Evolutionary conservation across 106 monocot genomes (phyloP).

Genomic region (Phalaenopsis equestris): DNA sequence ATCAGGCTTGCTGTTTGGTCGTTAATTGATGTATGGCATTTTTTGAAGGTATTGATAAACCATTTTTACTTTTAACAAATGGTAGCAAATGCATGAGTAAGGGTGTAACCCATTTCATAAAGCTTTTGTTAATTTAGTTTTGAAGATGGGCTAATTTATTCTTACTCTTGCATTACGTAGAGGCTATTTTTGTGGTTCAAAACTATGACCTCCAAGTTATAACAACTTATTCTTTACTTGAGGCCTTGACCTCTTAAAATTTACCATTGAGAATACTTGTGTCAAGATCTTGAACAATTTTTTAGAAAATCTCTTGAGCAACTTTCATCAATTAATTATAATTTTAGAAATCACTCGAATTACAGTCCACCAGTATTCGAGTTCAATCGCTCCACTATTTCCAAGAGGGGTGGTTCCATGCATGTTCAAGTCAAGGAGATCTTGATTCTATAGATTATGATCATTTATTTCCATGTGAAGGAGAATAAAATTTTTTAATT

Average conservation of each 20-base stretch:
- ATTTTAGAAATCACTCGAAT: no score
- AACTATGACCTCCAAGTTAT: background rate
- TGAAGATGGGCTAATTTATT: background rate
- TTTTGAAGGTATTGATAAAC: conserved; percentile 34
- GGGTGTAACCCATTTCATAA: background rate
- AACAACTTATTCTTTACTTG: background rate
- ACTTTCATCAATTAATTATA: no score
- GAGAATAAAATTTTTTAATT: background rate
- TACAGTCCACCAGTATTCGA: no score
- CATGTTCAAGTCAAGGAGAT: no score
- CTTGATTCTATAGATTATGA: no score
- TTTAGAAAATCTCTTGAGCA: no score
- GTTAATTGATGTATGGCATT: conserved; percentile 50
- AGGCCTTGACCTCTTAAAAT: no score
- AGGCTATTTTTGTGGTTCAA: background rate
- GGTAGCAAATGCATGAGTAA: background rate
- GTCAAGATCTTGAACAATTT: no score
- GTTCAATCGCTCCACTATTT: no score
- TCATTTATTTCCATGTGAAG: no score
- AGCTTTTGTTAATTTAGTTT: background rate
- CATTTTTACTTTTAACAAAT: background rate
- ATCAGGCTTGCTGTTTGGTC: conserved; percentile 59
- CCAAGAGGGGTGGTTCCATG: no score
- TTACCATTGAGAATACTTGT: no score
- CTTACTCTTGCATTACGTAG: background rate